Evolutionary conservation across 192 early-diverging fungal species (phyloP), one percentile per base, ranked within the genome.

Genomic region (Backusella macrospora): DNA sequence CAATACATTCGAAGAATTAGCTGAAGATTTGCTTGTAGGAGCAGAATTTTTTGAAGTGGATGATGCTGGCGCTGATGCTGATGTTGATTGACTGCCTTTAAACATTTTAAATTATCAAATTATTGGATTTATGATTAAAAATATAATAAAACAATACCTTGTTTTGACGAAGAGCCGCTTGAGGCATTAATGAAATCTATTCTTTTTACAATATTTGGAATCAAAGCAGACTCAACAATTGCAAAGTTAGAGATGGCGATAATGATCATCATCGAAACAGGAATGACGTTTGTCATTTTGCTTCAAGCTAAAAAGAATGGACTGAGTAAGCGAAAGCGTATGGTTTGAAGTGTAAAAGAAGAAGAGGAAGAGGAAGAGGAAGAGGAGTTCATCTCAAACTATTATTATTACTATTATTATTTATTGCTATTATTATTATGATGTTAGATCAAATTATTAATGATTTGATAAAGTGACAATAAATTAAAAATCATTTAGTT

Each of bases 391-490:
- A 59, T 59, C 52, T 59, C 52, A 59, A 21, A 59, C 52, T 59
- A 59, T 23, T 26, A 23, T 59, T 59, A 26, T 59, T 59, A 59
- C 26, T 26, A 59, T 59, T 34, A 34, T 34, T 34, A 2, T 2
- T 59, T 34, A 34, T 34, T 34, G 29, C 29, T 26, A 23, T 59
- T 59, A 26, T 59, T 59, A 23, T 59, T 26, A 59, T 59, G 23
- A 26, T 59, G 21, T 59, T 59, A 59, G 21, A 26, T 59, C 52
- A 59, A 59, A 59, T 59, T 55, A 55, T 23, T 55, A 55, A 55
- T 55, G 49, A 5, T 55, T 46, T 59, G 52, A 26, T 59, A 59
- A 59, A 59, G 52, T 59, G 52, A 59, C 52, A 59, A 59, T 59
- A 18, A 59, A 59, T 59, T 59, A 59, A 59, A 59, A 59, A 26